Evolutionary conservation across 2,329 filamentous ascomycete species (phyloP), one percentile per base, ranked within the genome.

Genomic region (Claviceps digitariae): DNA sequence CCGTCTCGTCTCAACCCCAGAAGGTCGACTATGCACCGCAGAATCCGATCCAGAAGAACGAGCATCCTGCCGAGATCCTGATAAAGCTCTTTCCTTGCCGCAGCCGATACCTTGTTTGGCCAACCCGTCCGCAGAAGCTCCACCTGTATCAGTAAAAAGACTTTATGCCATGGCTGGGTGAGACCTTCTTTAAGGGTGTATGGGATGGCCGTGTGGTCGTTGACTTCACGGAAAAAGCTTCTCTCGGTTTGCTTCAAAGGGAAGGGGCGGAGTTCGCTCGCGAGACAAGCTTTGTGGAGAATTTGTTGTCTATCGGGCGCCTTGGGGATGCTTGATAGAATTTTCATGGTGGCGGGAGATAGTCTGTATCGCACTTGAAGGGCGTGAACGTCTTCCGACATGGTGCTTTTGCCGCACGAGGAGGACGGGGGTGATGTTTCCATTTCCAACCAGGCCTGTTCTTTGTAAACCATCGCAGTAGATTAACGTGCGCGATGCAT

Each of bases 111-210:
- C 36, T 78, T 77, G 15, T 71, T 70, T 1, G 83, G 81, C 58
- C 81, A 76, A 0, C 84, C 81, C 2, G 82, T 72, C 38, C 74
- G 75, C 15, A 82, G 79, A 6, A 91, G 74, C 49, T 87, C 78
- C 9, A 82, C 74, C 64, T 94, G 88, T 20, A 90, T 78, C 44
- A 93, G 74, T 4, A 94, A 72, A 12, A 83, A 89, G 1, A 84
- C 77, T 62, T 94, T 94, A 62, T 93, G 87, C 50, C 81, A 77
- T 6, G 82, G 73, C 2, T 78, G 69, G 4, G 78, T 75, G 25
- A 90, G 68, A 45, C 55, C 50, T 29, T 65, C 67, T 12, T 52
- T 55, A 15, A 73, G 52, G 2, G 62, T 65, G 55, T 72, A 73
- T 2, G 68, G 69, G 1, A 72, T 70, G 0, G 59, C 56, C 7